phyloP scores from a whole-genome alignment of 371 early-diverging fungal genomes.

The Capillidium rhysosporum region DNA sequence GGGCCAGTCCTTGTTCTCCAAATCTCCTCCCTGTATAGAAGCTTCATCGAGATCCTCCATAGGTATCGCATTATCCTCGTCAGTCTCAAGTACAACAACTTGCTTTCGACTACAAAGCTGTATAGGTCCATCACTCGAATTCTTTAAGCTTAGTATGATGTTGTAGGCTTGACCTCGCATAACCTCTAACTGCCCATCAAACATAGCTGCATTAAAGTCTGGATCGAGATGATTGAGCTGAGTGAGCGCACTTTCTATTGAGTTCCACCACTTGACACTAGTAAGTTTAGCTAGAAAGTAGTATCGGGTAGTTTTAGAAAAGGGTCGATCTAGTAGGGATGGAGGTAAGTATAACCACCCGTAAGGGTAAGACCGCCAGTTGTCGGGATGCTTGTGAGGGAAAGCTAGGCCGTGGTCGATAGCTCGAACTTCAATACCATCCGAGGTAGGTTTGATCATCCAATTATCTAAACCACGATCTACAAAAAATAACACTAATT shows the following conservation, averaged over 20 bases:
- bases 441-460: slow-evolving; percentile 39
- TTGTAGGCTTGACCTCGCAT: slow-evolving; percentile 75
- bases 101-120: slow-evolving; percentile 30
- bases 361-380: slow-evolving; percentile 74
- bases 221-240: slow-evolving; percentile 38
- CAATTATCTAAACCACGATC: slow-evolving; percentile 79
- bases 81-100: slow-evolving; percentile 21
- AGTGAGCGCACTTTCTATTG: slow-evolving; percentile 40
- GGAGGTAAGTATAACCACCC: slow-evolving; percentile 64
- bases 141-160: slow-evolving; percentile 41
- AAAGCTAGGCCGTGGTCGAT: slow-evolving; percentile 89
- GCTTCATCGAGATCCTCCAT: background rate
- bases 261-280: slow-evolving; percentile 57
- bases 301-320: slow-evolving; percentile 38
- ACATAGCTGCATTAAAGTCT: slow-evolving; percentile 63
- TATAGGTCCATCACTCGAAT: slow-evolving; percentile 27
- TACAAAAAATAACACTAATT: slow-evolving; percentile 5
- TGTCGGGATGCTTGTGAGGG: slow-evolving; percentile 82
- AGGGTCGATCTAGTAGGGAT: slow-evolving; percentile 31
- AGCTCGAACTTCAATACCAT: slow-evolving; percentile 43
- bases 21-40: too few species aligned
- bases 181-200: slow-evolving; percentile 57
- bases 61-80: slow-evolving; percentile 17
- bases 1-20: background rate
- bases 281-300: slow-evolving; percentile 44